These are phyloP conservation scores for Apiotrichum brassicae DNA, from an alignment of 1,284 basidiomycete species.

Conservation along the genomic window DNA sequence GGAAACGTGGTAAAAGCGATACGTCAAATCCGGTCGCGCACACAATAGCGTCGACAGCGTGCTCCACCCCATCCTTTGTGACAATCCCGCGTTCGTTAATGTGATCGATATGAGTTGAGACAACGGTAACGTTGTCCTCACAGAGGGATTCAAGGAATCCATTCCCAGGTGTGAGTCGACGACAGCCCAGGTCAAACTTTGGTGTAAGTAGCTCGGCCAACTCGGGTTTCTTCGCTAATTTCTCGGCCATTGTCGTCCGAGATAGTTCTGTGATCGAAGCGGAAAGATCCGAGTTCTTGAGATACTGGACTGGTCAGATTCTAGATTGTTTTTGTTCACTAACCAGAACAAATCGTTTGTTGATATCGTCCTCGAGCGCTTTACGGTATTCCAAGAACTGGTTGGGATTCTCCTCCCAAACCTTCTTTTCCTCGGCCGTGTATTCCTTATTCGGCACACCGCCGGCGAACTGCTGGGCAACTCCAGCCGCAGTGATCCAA, in stretches of 20 bases:
- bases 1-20: constrained; percentile 30
- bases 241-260: constrained; percentile 17
- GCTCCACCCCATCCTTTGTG: constrained; percentile 18
- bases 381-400: constrained; percentile 26
- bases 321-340: too few relatives aligned
- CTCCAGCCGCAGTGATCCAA: constrained; percentile 28
- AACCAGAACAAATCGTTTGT: constrained; percentile 18
- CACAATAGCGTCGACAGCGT: constrained; percentile 28
- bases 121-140: constrained; percentile 29
- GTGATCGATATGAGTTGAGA: constrained; percentile 15
- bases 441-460: constrained; percentile 26
- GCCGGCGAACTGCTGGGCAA: constrained; percentile 21
- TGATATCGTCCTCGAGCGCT: constrained; percentile 29
- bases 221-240: constrained; percentile 19
- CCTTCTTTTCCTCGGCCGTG: constrained; percentile 26
- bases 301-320: constrained; percentile 14
- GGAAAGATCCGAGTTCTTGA: constrained; percentile 8
- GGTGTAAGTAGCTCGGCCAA: constrained; percentile 22
- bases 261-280: not conserved
- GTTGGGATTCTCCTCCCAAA: constrained; percentile 14
- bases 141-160: constrained; percentile 40
- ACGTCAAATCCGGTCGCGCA: constrained; percentile 38
- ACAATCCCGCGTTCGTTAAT: constrained; percentile 24
- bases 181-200: constrained; percentile 32
- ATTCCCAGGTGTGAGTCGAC: constrained; percentile 37